Conservation (phyloP, 805 yeast genomes). For the Tetrapisispora phaffii region DNA sequence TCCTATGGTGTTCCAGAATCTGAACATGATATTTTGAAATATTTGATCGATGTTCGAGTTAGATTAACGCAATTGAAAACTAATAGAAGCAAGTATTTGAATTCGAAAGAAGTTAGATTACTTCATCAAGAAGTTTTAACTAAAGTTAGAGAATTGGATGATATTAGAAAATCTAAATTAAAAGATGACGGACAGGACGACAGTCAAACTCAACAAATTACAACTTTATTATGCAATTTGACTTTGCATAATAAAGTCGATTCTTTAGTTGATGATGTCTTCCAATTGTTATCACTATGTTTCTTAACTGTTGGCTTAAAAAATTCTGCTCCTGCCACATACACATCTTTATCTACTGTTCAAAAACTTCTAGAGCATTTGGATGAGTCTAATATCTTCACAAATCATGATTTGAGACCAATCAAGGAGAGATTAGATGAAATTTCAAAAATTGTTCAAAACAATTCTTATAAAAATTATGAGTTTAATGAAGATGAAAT, state of each 20-base stretch:
- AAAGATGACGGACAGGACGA: not conserved
- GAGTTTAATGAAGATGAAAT: slow-evolving; percentile 11
- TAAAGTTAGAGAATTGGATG: slow-evolving; percentile 43
- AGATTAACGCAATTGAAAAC: slow-evolving; percentile 42
- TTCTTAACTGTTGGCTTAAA: slow-evolving; percentile 88
- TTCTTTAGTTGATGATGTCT: slow-evolving; percentile 72
- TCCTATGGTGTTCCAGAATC: slow-evolving; percentile 25
- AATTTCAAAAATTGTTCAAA: slow-evolving; percentile 51
- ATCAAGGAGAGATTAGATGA: slow-evolving; percentile 64
- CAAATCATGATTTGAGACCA: slow-evolving; percentile 74
- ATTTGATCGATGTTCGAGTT: slow-evolving; percentile 35
- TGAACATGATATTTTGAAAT: slow-evolving; percentile 32
- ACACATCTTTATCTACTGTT: slow-evolving; percentile 80
- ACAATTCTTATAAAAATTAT: slow-evolving; percentile 23
- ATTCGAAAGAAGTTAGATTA: slow-evolving; percentile 54
- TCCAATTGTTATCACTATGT: slow-evolving; percentile 77
- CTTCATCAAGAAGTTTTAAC: slow-evolving; percentile 51
- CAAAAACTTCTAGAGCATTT: slow-evolving; percentile 75
- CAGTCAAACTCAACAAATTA: slow-evolving; percentile 12
- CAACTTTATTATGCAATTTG: slow-evolving; percentile 21
- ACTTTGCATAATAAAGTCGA: slow-evolving; percentile 46
- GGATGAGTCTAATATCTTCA: slow-evolving; percentile 70
- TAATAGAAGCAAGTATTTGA: slow-evolving; percentile 54
- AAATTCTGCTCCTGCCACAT: slow-evolving; percentile 88
- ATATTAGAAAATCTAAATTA: slow-evolving; percentile 38